phyloP scores from a whole-genome alignment of 768 basidiomycete genomes.

The Rhodotorula graminis region DNA sequence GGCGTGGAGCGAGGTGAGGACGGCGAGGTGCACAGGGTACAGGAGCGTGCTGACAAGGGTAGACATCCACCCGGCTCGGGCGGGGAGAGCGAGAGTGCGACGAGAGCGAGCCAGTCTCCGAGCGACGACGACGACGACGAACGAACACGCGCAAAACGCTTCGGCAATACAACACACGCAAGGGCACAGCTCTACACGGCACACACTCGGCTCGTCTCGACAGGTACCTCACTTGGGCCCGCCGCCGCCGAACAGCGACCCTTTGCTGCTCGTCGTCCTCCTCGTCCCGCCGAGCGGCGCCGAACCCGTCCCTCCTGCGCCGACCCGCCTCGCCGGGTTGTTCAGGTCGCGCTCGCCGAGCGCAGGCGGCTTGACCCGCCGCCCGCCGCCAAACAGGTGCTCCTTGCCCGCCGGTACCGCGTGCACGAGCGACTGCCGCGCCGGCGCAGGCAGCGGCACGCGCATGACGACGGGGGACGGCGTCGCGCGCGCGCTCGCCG shows the following conservation, averaged over 20 bases:
- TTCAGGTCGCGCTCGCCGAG: slow-evolving; percentile 27
- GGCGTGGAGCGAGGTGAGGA: slow-evolving; percentile 21
- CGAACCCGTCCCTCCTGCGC: too few relatives aligned
- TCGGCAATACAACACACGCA: not conserved
- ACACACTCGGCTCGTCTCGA: not conserved
- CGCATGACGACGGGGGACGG: slow-evolving; percentile 11
- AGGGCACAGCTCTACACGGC: too few relatives aligned
- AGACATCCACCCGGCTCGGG: not conserved
- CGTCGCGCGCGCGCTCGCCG: not conserved
- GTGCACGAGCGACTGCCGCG: not conserved
- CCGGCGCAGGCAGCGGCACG: not conserved
- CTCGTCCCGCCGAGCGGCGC: too few relatives aligned
- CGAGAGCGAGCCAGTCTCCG: not conserved
- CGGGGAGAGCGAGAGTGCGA: not conserved
- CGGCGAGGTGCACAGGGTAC: slow-evolving; percentile 21
- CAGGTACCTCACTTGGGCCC: too few relatives aligned
- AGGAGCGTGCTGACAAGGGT: not conserved
- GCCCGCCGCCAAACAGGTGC: too few relatives aligned
- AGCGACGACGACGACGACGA: too few relatives aligned
- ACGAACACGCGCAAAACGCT: too few relatives aligned
- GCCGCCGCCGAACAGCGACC: not conserved
- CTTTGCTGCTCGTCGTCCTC: too few relatives aligned
- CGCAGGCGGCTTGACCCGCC: not conserved
- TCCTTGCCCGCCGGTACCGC: not conserved
- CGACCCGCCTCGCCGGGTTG: not conserved